phyloP scores from a whole-genome alignment of 768 basidiomycete genomes.

The Coprinopsis marcescibilis region DNA sequence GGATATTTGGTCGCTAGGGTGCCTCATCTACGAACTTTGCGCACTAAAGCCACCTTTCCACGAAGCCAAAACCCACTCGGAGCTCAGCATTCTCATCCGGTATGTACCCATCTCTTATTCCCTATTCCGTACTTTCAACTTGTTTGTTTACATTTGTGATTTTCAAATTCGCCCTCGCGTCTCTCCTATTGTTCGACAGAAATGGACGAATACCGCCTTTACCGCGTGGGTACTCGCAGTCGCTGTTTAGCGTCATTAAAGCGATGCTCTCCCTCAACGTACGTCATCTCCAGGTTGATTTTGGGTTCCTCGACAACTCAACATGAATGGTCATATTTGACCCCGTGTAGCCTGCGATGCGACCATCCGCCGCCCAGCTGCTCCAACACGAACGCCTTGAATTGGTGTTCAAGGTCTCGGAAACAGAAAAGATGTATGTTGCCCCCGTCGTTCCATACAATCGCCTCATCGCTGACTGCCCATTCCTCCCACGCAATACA shows the following conservation, averaged over 20 bases:
- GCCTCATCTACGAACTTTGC: constrained; percentile 94
- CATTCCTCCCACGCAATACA: constrained; percentile 19
- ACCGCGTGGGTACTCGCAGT: constrained; percentile 75
- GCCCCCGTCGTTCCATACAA: neutral
- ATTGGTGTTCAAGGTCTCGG: constrained; percentile 63
- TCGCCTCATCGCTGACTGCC: neutral
- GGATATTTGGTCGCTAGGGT: constrained; percentile 98
- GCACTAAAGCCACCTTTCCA: constrained; percentile 91
- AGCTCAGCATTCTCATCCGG: constrained; percentile 80
- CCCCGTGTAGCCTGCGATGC: constrained; percentile 66
- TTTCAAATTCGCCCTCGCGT: neutral
- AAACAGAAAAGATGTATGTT: constrained; percentile 75
- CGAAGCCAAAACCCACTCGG: constrained; percentile 85
- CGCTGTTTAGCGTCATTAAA: constrained; percentile 69
- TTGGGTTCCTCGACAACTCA: no score
- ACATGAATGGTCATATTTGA: neutral
- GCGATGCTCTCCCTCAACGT: constrained; percentile 86
- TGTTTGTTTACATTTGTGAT: neutral
- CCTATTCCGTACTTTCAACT: no score
- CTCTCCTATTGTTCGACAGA: constrained; percentile 26
- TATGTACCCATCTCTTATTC: no score
- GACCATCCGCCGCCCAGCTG: constrained; percentile 75
- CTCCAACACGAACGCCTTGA: constrained; percentile 76
- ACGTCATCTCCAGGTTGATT: no score
- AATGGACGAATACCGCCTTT: constrained; percentile 90